phyloP scores from a whole-genome alignment of 257 asterid genomes.

The Capsicum chinense region DNA sequence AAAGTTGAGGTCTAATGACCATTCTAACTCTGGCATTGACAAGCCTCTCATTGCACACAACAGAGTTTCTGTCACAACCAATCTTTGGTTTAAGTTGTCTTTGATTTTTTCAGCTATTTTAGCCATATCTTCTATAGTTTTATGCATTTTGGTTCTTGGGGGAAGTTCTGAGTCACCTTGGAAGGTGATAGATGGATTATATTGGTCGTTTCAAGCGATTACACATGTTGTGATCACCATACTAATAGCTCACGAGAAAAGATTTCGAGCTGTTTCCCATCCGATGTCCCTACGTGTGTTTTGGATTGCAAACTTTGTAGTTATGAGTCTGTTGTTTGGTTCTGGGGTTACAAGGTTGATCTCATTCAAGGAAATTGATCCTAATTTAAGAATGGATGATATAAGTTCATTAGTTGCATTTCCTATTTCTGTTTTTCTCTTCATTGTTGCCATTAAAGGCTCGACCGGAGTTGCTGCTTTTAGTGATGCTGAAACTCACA shows the following conservation, averaged over 20 bases:
- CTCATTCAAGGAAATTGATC: conserved; percentile 45
- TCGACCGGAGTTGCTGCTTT: conserved; percentile 57
- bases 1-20: conserved; percentile 42
- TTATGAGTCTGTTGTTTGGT: conserved; percentile 54
- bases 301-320: conserved; percentile 59
- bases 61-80: conserved; percentile 45
- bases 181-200: conserved; percentile 57
- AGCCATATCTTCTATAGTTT: conserved; percentile 44
- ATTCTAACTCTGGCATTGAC: conserved; percentile 43
- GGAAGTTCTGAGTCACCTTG: conserved; percentile 39
- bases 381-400: conserved; percentile 58
- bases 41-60: conserved; percentile 57
- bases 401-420: conserved; percentile 49
- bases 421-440: conserved; percentile 52
- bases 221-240: conserved; percentile 51
- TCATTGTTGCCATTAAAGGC: conserved; percentile 62
- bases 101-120: conserved; percentile 45
- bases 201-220: conserved; percentile 69
- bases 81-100: conserved; percentile 57
- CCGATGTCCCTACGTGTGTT: conserved; percentile 64
- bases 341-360: conserved; percentile 54
- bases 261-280: conserved; percentile 58
- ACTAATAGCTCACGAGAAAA: conserved; percentile 68
- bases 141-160: conserved; percentile 50
- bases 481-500: conserved; percentile 39